Conservation (phyloP, 2,329 filamentous ascomycete species). For the Cladobotryum protrusum region DNA sequence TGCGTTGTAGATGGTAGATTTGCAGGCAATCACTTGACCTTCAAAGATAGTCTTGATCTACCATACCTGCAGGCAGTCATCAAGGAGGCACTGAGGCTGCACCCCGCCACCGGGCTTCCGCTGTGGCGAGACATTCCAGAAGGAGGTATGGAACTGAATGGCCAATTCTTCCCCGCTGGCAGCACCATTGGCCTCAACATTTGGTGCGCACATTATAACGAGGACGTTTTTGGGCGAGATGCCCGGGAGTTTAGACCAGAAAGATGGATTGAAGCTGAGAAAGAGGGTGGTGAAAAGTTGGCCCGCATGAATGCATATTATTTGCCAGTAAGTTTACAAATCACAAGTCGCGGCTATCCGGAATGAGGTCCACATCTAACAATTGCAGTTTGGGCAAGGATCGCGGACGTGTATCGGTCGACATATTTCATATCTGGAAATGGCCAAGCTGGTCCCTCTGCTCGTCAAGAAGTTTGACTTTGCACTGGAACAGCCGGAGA, state of each 20-base stretch:
- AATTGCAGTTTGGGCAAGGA: constrained; percentile 31
- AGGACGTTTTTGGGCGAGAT: constrained; percentile 25
- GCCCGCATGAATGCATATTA: constrained; percentile 24
- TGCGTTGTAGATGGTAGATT: not conserved
- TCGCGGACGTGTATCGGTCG: constrained; percentile 38
- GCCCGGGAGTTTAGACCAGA: constrained; percentile 32
- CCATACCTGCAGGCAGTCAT: constrained; percentile 50
- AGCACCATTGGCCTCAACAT: constrained; percentile 29
- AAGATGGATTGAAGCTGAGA: constrained; percentile 30
- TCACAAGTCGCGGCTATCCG: not conserved
- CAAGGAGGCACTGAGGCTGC: constrained; percentile 46
- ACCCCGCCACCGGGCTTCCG: constrained; percentile 41
- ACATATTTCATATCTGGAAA: constrained; percentile 37
- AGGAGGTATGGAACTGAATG: constrained; percentile 35
- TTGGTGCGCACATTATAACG: constrained; percentile 29
- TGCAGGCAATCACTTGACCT: constrained; percentile 19
- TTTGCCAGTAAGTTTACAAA: constrained; percentile 21
- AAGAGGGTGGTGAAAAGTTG: constrained; percentile 17
- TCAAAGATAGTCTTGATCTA: constrained; percentile 37
- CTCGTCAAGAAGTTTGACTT: constrained; percentile 30
- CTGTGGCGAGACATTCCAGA: constrained; percentile 41
- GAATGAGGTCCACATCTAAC: not conserved
- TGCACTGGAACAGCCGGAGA: constrained; percentile 15
- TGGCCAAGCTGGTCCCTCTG: constrained; percentile 36
- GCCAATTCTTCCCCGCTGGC: constrained; percentile 24